Evolutionary conservation across 106 monocot species (phyloP), one percentile per base, ranked within the genome.

Genomic region (Acorus calamus): DNA sequence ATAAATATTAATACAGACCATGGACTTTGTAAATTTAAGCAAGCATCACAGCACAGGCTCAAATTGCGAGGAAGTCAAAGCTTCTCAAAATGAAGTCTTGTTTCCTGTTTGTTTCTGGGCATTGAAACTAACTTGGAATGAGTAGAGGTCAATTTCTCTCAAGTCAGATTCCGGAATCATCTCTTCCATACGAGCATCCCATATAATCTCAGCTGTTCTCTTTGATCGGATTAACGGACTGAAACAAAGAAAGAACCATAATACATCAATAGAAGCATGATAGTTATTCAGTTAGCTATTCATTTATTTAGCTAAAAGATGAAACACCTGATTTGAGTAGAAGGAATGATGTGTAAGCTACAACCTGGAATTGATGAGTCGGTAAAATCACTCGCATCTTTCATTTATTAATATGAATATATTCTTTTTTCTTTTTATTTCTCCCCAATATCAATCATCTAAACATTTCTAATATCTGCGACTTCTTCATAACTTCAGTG

Each of bases 141-240:
- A 94, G 66, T 94, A 94, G 42, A 94, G 83, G 70, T 94, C 93
- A 67, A 94, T 94, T 73, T 94, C 93, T 62, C 93, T 71, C 62
- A 94, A 69, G 63, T 90, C 94, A 11, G 67, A 53, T 14, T 85
- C 84, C 0, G 70, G 59, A 61, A 91, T 68, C 71, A 96, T 66
- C 71, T 80, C 74, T 53, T 80, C 82, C 13, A 64, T 50, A 6
- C 90, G 81, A 60, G 71, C 51, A 55, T 71, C 78, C 96, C 96
- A 96, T 61, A 96, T 91, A 55, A 91, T 81, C 76, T 96, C 85
- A 42, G 96, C 96, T 2, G 96, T 96, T 62, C 63, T 82, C 76
- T 74, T 84, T 3, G 96, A 87, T n/a, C 96, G 84, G n/a, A 55
- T 56, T 41, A 91, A 70, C 10, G 96, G 91, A 67, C 96, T 91